Evolutionary conservation across 192 early-diverging fungal species (phyloP).

Genomic region (Coemansia sp.): DNA sequence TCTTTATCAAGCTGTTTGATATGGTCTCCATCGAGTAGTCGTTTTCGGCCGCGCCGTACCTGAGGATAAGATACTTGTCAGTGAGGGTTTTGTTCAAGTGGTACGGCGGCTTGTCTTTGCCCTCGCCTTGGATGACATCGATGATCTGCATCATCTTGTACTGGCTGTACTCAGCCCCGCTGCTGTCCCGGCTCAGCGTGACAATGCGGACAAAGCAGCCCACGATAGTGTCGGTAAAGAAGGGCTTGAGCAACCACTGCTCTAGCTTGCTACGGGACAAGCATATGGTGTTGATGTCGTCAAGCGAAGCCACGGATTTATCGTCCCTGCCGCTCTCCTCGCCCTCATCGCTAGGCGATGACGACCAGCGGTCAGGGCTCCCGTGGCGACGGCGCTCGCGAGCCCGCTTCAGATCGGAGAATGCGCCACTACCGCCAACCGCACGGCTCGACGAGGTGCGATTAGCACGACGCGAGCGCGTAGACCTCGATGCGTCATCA

Average conservation of each 20-base stretch:
- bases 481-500: conserved; percentile 10
- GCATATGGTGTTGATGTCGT: conserved; percentile 64
- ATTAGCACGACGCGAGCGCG: conserved; percentile 9
- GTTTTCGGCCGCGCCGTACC: conserved; percentile 69
- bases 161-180: conserved; percentile 60
- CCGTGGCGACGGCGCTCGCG: conserved; percentile 50
- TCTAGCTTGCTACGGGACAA: conserved; percentile 68
- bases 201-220: conserved; percentile 72
- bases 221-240: conserved; percentile 65
- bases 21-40: conserved; percentile 75
- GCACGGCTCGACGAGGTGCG: neutral
- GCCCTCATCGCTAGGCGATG: conserved; percentile 37
- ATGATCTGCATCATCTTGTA: conserved; percentile 63
- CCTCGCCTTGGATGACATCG: conserved; percentile 59
- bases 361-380: conserved; percentile 28
- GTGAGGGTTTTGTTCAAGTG: conserved; percentile 62
- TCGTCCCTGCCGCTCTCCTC: conserved; percentile 22
- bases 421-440: conserved; percentile 13
- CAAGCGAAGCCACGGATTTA: conserved; percentile 55
- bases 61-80: conserved; percentile 66
- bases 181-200: conserved; percentile 39
- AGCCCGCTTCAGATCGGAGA: conserved; percentile 61
- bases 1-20: conserved; percentile 70
- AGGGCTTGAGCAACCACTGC: conserved; percentile 72
- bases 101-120: conserved; percentile 61